These are phyloP conservation scores for Acorus gramineus DNA, from an alignment of 106 monocot genomes.

Conservation along the genomic window DNA sequence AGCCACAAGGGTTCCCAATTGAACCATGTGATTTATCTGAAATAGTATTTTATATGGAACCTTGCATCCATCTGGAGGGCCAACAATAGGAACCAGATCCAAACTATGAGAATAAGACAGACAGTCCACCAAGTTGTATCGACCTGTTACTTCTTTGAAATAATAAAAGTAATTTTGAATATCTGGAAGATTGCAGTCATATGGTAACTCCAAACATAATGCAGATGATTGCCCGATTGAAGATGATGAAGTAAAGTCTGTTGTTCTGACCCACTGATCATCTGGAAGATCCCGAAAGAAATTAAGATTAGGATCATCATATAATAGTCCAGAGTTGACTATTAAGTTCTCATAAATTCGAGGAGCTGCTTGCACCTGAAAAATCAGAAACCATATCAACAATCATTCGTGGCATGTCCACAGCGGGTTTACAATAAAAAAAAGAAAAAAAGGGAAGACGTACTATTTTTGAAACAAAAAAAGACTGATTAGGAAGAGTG, in stretches of 20 bases:
- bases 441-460: no score
- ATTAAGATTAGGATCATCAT: conserved; percentile 27
- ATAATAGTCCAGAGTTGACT: conserved; percentile 5
- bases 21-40: conserved; percentile 77
- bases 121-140: conserved; percentile 21
- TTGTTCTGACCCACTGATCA: conserved; percentile 80
- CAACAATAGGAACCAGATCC: conserved; percentile 63
- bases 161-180: conserved; percentile 45
- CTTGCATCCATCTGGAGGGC: conserved; percentile 17
- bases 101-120: conserved; percentile 39
- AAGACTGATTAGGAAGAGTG: no score
- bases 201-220: conserved; percentile 59
- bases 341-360: conserved; percentile 33
- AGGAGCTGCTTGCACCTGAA: conserved; percentile 70
- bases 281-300: conserved; percentile 47
- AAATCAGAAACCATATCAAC: neutral
- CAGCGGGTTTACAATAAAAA: no score
- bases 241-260: conserved; percentile 58
- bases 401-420: no score
- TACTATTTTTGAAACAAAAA: no score
- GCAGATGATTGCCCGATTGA: conserved; percentile 72
- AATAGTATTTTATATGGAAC: conserved; percentile 69
- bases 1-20: conserved; percentile 77
- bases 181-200: conserved; percentile 27
- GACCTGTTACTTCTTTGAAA: conserved; percentile 28